Evolutionary conservation across 1,284 basidiomycete genomes (phyloP).

Genomic region (Phylloporus sp.): DNA sequence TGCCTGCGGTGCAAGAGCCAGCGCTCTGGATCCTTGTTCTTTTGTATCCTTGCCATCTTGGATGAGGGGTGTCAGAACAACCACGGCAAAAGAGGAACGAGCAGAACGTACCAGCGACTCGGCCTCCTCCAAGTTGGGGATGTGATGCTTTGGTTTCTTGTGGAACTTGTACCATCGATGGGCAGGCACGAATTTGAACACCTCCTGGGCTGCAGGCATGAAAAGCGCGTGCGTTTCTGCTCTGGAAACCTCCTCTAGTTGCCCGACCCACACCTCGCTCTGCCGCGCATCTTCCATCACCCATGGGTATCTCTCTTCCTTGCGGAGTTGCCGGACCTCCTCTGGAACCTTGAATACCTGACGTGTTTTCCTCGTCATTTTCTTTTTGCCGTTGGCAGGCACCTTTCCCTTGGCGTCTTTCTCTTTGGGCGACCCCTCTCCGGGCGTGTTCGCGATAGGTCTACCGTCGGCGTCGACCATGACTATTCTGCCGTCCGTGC

Average conservation of each 20-base stretch:
- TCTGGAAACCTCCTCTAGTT: conserved; percentile 77
- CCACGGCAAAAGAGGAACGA: conserved; percentile 24
- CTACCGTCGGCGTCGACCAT: conserved; percentile 80
- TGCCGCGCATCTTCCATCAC: conserved; percentile 79
- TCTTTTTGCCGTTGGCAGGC: conserved; percentile 58
- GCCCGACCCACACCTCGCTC: conserved; percentile 76
- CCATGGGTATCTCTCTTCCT: conserved; percentile 89
- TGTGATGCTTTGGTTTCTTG: conserved; percentile 75
- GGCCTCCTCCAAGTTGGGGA: conserved; percentile 73
- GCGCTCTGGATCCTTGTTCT: conserved; percentile 73
- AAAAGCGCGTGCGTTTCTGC: conserved; percentile 67
- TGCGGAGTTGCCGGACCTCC: conserved; percentile 67
- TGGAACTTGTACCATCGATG: conserved; percentile 92
- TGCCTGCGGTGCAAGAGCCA: conserved; percentile 67
- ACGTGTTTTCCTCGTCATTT: conserved; percentile 84
- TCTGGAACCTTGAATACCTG: conserved; percentile 81
- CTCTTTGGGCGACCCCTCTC: conserved; percentile 42
- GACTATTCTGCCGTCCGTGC: conserved; percentile 71
- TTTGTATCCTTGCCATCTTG: conserved; percentile 56
- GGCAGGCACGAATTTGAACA: conserved; percentile 85
- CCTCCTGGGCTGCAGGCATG: conserved; percentile 74
- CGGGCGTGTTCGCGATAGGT: conserved; percentile 57
- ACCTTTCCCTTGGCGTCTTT: conserved; percentile 53
- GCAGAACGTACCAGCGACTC: conserved; percentile 65
- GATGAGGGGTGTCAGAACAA: background rate